Base-by-base conservation (phyloP, 2,329 filamentous ascomycete species). In the Orbilia blumenaviensis region DNA sequence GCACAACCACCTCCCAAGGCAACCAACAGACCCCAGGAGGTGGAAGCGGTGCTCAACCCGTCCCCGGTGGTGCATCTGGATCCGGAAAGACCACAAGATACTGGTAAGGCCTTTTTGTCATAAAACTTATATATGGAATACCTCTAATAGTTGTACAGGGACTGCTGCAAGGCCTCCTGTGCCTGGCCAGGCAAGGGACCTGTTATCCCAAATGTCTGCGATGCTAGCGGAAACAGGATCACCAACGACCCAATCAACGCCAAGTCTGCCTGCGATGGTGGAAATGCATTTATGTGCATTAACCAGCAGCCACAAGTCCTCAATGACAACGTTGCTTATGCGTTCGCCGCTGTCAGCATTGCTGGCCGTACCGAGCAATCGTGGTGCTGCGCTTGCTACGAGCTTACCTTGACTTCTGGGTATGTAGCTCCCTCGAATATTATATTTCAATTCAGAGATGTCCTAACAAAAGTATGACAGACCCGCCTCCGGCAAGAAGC, bases 161-260 rank as follows among this genome's bases (percentile, higher is more conserved):
- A 91, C 81, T 91, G 90, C 84, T 91, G 89, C 84, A 92, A 92
- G 84, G 87, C 89, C 23, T 89, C 88, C 18, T 91, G 89, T 81
- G 85, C 85, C 2, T 86, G 78, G 79, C 68, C 50, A n/a, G 56
- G 50, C 25, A 80, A 80, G 62, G 78, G 74, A 42, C 72, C 72
- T 9, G 64, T 69, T 25, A 76, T 76, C 29, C 72, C 72, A 1
- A 64, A 64, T 34, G 72, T 76, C 18, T 76, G 72, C 12, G 72
- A 76, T 25, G 72, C 72, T 2, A 76, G 48, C 29, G 72, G 72
- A 3, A 76, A 76, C 44, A 50, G 64, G n/a, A 69, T 76, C 48
- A 76, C 71, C n/a, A 76, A 61, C 23, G 41, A 76, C 18, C 64
- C 72, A 12, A 76, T 76, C 41, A 69, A 76, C 25, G 72, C 72